These are phyloP conservation scores for Colletotrichum tropicale DNA, from an alignment of 2,329 filamentous ascomycete species.

Conservation along the genomic window DNA sequence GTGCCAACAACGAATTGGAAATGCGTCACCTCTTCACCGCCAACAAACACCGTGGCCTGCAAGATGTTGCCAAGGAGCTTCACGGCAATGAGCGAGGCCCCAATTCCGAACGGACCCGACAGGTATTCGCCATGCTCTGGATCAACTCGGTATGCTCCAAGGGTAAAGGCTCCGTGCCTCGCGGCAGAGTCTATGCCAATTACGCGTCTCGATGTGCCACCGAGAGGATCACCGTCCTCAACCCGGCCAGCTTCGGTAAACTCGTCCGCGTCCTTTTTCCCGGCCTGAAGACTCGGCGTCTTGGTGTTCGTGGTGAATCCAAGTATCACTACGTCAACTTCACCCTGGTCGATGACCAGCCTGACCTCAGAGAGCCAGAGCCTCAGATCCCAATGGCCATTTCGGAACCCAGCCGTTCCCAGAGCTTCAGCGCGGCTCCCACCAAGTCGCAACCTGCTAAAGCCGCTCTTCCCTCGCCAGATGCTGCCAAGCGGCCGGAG, in stretches of 20 bases:
- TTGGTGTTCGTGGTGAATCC: slow-evolving; percentile 94
- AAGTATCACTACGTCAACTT: slow-evolving; percentile 95
- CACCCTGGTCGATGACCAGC: slow-evolving; percentile 60
- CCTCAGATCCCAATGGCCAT: slow-evolving; percentile 53
- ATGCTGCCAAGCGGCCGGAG: slow-evolving; percentile 24
- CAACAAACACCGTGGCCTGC: slow-evolving; percentile 70
- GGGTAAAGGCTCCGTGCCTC: slow-evolving; percentile 84
- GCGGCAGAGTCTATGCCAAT: slow-evolving; percentile 92
- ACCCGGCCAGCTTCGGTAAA: slow-evolving; percentile 97
- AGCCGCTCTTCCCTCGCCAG: slow-evolving; percentile 31
- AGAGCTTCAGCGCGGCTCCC: slow-evolving; percentile 54
- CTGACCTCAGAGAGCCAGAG: slow-evolving; percentile 49
- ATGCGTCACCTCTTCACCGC: slow-evolving; percentile 76
- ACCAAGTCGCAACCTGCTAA: slow-evolving; percentile 20
- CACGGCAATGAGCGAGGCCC: slow-evolving; percentile 81
- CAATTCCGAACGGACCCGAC: slow-evolving; percentile 81
- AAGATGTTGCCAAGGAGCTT: slow-evolving; percentile 76
- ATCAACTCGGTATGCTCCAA: slow-evolving; percentile 74
- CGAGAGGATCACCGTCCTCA: slow-evolving; percentile 91
- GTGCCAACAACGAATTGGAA: slow-evolving; percentile 81
- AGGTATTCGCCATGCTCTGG: slow-evolving; percentile 91
- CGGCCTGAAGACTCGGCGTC: slow-evolving; percentile 86
- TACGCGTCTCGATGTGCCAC: slow-evolving; percentile 93
- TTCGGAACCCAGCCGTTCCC: slow-evolving; percentile 51
- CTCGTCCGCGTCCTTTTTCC: slow-evolving; percentile 96